phyloP scores from a whole-genome alignment of 2,329 filamentous ascomycete species.

The Monosporascus sp. region DNA sequence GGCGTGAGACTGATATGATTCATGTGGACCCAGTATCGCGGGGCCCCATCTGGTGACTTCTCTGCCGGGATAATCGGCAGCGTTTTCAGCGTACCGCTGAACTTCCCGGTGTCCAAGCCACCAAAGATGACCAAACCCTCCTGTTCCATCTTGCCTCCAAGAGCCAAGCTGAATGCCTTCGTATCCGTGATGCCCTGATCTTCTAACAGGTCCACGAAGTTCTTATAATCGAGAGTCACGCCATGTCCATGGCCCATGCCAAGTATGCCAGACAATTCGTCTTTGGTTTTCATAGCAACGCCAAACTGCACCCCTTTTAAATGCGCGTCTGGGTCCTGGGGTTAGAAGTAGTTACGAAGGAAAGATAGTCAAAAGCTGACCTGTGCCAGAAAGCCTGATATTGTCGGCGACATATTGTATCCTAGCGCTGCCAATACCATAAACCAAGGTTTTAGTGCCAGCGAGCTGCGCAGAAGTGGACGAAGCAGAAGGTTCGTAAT shows the following conservation, averaged over 20 bases:
- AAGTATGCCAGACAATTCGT: conserved; percentile 57
- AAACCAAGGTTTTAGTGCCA: conserved; percentile 36
- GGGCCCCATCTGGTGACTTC: conserved; percentile 49
- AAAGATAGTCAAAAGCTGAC: conserved; percentile 10
- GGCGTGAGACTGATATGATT: conserved; percentile 37
- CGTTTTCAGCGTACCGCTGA: conserved; percentile 50
- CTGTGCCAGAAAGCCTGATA: conserved; percentile 36
- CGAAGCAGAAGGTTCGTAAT: conserved; percentile 38
- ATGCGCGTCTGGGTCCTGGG: conserved; percentile 24
- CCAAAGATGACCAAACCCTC: conserved; percentile 64
- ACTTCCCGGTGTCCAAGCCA: conserved; percentile 62
- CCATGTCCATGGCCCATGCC: conserved; percentile 65
- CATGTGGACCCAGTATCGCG: conserved; percentile 49
- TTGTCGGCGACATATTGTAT: conserved; percentile 45
- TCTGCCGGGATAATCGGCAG: conserved; percentile 55
- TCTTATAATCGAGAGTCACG: conserved; percentile 41
- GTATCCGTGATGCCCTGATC: conserved; percentile 50
- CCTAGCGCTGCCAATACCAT: conserved; percentile 47
- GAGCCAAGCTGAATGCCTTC: conserved; percentile 60
- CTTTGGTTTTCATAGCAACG: conserved; percentile 47
- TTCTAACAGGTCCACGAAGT: conserved; percentile 46
- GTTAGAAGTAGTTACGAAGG: conserved; percentile 2
- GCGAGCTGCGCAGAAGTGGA: conserved; percentile 30
- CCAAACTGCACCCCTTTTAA: conserved; percentile 58
- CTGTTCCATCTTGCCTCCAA: conserved; percentile 55